These are phyloP conservation scores for Colletotrichum filicis DNA, from an alignment of 2,329 filamentous ascomycete species.

Conservation along the genomic window DNA sequence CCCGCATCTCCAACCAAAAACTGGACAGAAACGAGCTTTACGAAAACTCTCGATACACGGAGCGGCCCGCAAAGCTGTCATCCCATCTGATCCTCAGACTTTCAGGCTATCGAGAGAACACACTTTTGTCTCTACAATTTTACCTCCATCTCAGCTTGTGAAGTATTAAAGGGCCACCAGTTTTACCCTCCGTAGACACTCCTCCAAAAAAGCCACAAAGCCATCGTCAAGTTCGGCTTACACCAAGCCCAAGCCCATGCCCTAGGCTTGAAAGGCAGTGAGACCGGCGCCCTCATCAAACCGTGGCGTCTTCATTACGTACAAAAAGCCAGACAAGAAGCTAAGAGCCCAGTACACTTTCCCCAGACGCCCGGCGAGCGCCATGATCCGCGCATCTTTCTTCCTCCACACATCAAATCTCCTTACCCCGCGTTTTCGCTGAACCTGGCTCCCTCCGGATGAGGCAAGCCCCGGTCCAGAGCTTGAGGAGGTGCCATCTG, in stretches of 20 bases:
- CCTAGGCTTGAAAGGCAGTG: not conserved
- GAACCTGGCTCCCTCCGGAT: not conserved
- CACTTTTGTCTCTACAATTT: not conserved
- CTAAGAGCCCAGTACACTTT: not conserved
- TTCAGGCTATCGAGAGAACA: not conserved
- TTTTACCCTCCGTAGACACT: not conserved
- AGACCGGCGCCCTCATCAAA: not conserved
- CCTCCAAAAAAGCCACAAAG: not conserved
- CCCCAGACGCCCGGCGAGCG: not conserved
- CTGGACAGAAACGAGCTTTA: not conserved
- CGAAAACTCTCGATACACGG: not conserved
- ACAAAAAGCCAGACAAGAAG: not conserved
- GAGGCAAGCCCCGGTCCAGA: conserved; percentile 13
- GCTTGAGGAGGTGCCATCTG: conserved; percentile 20
- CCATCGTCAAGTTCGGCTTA: conserved; percentile 1
- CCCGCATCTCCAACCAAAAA: not conserved
- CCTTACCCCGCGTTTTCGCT: conserved; percentile 1
- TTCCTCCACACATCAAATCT: not conserved
- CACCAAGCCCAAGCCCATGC: not conserved
- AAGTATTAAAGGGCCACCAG: too few species aligned
- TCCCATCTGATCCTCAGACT: not conserved
- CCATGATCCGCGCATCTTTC: not conserved
- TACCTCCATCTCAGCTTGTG: not conserved
- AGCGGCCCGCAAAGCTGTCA: not conserved
- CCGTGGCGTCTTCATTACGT: conserved; percentile 3